Conservation (phyloP, 257 asterid species). For the Plantago major region DNA sequence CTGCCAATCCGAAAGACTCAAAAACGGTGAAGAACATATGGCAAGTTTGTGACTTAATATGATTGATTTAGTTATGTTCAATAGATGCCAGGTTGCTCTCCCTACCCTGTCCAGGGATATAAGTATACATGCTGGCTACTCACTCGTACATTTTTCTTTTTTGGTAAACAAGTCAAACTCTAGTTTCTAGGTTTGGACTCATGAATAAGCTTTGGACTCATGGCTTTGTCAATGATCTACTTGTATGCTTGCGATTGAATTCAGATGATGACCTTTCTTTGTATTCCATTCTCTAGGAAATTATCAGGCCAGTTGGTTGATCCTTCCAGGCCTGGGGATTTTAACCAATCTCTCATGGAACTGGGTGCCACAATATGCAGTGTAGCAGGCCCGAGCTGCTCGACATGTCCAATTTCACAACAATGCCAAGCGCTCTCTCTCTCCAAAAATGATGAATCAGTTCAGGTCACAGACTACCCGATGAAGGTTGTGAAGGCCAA, state of each 20-base stretch:
- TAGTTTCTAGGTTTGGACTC: no score
- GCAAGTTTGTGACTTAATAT: conserved; percentile 32
- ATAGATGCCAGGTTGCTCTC: background rate
- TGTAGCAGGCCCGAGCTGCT: conserved; percentile 52
- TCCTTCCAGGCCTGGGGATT: conserved; percentile 86
- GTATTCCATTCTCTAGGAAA: conserved; percentile 44
- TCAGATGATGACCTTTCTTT: background rate
- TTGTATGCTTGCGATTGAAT: background rate
- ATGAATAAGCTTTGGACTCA: no score
- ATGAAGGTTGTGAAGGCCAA: conserved; percentile 73
- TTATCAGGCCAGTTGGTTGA: conserved; percentile 83
- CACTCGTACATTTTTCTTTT: no score
- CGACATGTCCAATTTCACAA: conserved; percentile 64
- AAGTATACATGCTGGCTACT: no score
- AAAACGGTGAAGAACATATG: conserved; percentile 69
- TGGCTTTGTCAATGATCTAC: no score
- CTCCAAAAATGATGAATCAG: conserved; percentile 43
- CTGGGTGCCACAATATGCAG: conserved; percentile 95
- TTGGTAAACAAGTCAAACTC: no score
- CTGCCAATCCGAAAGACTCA: conserved; percentile 74
- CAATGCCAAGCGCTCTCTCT: conserved; percentile 75
- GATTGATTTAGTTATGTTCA: background rate
- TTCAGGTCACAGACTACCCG: conserved; percentile 80
- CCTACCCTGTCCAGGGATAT: no score
- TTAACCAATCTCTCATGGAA: conserved; percentile 97